Base-by-base conservation (phyloP, 306 rosid genomes). In the Lupinus albus region DNA sequence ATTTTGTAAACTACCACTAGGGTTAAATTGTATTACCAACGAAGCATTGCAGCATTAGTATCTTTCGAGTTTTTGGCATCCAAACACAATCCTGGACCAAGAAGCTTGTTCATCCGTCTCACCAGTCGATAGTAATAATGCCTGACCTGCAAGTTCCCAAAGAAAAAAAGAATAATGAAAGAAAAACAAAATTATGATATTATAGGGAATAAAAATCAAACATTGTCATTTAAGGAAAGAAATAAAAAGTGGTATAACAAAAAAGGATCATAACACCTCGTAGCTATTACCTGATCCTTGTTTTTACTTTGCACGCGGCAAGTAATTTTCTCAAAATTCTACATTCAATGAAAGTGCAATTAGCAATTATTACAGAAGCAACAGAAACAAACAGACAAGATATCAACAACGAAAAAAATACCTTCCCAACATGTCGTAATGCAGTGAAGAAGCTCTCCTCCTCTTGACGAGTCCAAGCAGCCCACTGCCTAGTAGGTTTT, bases 391-490 rank as follows among this genome's bases (percentile, higher is more conserved):
- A 50, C 52, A 42, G 44, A 64, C 14, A 14, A 61, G 44, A 67
- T 46, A 59, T 36, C 61, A 33, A 13, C 42, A 30, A 39, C 45
- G 0, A 9, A 55, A 25, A 49, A 68, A 55, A 15, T 78, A 76
- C 98, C 88, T 93, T 93, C 80, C 98, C 98, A 67, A 93, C 97
- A 80, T 89, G 98, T 59, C 98, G 88, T 47, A 93, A 78, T 2
- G 97, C 98, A 16, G 91, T 82, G 78, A 93, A 93, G 91, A 93
- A 93, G 77, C 93, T 89, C 85, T 93, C 97, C 82, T 93, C 97
- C 79, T 93, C 98, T 85, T 89, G 85, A 51, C 92, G 98, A 46
- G 98, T 93, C 98, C 98, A 93, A 64, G 98, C 98, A 84, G 98
- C 98, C 98, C 98, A 93, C 73, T 93, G 97, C 51, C 98, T 78